Evolutionary conservation across 768 basidiomycete genomes (phyloP).

Genomic region (Lactarius pseudohatsudake): DNA sequence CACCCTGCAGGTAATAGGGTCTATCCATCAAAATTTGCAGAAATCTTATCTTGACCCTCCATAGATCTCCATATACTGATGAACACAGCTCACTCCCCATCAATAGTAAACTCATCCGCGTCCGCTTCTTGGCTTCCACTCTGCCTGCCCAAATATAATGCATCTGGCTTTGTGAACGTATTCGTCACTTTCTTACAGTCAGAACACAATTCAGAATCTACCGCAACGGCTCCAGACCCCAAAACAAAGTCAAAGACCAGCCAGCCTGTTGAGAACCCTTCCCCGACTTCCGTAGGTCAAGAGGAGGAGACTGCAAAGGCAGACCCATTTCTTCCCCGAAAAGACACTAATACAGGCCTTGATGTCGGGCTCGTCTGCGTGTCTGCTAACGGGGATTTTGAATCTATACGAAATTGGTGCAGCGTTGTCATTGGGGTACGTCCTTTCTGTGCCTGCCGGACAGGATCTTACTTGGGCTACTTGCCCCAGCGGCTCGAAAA

Average conservation of each 20-base stretch:
- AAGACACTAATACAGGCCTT: slow-evolving; percentile 2
- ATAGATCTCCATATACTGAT: slow-evolving; percentile 89
- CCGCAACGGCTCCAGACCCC: slow-evolving; percentile 1
- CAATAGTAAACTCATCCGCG: slow-evolving; percentile 72
- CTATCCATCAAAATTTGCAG: not conserved
- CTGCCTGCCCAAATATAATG: slow-evolving; percentile 93
- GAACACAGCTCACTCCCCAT: slow-evolving; percentile 85
- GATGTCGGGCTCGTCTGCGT: slow-evolving; percentile 70
- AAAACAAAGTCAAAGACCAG: slow-evolving; percentile 16
- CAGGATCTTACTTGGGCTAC: slow-evolving; percentile 2
- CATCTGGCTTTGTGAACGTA: slow-evolving; percentile 85
- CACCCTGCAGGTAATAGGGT: slow-evolving; percentile 74
- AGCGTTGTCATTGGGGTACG: slow-evolving; percentile 60
- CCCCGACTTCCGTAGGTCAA: not conserved
- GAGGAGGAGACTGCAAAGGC: slow-evolving; percentile 4
- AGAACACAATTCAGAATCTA: slow-evolving; percentile 11
- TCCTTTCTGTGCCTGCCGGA: slow-evolving; percentile 7
- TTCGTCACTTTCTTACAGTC: slow-evolving; percentile 71
- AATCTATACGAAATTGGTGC: slow-evolving; percentile 77
- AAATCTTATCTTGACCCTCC: slow-evolving; percentile 14
- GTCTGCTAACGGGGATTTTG: slow-evolving; percentile 81
- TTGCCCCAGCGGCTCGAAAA: slow-evolving; percentile 57
- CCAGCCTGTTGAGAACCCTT: slow-evolving; percentile 2
- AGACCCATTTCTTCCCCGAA: not conserved
- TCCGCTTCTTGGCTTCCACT: slow-evolving; percentile 93